Percentiles rank a stretch among this genome's conserved stretches.
phyloP scores from a whole-genome alignment of 768 basidiomycete species.

The Mycena capillaripes region DNA sequence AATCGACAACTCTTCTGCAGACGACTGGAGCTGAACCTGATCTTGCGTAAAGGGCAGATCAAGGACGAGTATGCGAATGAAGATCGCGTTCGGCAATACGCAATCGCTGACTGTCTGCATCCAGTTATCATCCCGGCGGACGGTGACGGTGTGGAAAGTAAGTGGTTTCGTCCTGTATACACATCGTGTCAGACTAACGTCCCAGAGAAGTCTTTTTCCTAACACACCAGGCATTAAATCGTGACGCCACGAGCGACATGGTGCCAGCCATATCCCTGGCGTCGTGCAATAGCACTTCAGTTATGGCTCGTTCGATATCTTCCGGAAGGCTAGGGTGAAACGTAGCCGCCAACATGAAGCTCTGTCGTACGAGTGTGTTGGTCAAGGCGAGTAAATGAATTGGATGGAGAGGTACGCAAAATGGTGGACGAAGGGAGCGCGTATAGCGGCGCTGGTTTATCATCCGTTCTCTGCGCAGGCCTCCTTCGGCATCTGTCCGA shows the following conservation, averaged over 20 bases:
- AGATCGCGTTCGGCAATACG: background rate
- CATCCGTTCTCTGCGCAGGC: too few relatives aligned
- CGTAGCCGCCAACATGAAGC: too few relatives aligned
- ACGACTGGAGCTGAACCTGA: background rate
- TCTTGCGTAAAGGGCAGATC: background rate
- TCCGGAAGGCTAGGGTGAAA: background rate
- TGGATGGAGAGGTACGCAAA: too few relatives aligned
- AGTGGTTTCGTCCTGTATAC: constrained; percentile 5
- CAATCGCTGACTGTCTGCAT: background rate
- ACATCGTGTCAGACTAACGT: background rate
- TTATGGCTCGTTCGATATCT: constrained; percentile 14
- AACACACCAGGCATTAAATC: constrained; percentile 10
- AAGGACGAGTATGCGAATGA: background rate
- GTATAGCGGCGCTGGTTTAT: too few relatives aligned
- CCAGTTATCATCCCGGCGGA: constrained; percentile 3
- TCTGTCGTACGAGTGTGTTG: too few relatives aligned
- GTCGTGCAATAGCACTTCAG: background rate
- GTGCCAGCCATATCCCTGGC: background rate
- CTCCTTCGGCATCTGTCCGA: too few relatives aligned
- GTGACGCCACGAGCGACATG: constrained; percentile 6
- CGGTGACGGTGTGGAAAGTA: background rate
- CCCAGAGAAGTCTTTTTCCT: background rate
- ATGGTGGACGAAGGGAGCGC: too few relatives aligned
- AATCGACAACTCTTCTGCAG: background rate
- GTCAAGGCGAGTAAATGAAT: too few relatives aligned